Conservation (phyloP, 2,329 filamentous ascomycete species). For the Diaporthe helianthi region DNA sequence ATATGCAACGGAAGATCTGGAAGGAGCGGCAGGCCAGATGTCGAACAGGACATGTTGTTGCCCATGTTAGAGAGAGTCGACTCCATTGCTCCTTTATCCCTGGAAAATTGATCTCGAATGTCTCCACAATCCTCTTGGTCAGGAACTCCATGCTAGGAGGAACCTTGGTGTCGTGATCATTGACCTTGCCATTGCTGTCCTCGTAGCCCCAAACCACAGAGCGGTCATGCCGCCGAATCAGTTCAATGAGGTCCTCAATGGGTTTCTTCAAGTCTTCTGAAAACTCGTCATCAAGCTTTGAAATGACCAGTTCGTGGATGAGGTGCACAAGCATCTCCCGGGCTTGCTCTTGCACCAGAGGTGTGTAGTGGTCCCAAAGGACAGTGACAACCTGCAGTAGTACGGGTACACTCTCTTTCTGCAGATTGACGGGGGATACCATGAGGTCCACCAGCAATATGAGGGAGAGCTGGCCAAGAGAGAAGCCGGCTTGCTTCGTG, state of each 20-base stretch:
- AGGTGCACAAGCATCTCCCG: conserved; percentile 97
- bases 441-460: conserved; percentile 96
- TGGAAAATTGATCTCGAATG: conserved; percentile 85
- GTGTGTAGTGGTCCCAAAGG: conserved; percentile 96
- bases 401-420: conserved; percentile 80
- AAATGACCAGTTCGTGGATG: conserved; percentile 92
- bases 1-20: conserved; percentile 93
- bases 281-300: conserved; percentile 73
- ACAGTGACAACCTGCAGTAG: conserved; percentile 91
- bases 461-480: conserved; percentile 88
- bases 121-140: conserved; percentile 80
- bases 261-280: conserved; percentile 69
- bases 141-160: conserved; percentile 87
- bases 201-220: conserved; percentile 94
- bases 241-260: conserved; percentile 88
- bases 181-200: conserved; percentile 82
- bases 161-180: conserved; percentile 78
- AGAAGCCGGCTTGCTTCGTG: conserved; percentile 91
- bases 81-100: conserved; percentile 92
- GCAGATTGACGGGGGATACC: conserved; percentile 86
- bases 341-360: conserved; percentile 93
- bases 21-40: conserved; percentile 97
- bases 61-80: conserved; percentile 89
- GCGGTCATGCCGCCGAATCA: conserved; percentile 82
- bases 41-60: conserved; percentile 92